Conservation (phyloP, 768 basidiomycete genomes). For the Amanita pseudoporphyria region DNA sequence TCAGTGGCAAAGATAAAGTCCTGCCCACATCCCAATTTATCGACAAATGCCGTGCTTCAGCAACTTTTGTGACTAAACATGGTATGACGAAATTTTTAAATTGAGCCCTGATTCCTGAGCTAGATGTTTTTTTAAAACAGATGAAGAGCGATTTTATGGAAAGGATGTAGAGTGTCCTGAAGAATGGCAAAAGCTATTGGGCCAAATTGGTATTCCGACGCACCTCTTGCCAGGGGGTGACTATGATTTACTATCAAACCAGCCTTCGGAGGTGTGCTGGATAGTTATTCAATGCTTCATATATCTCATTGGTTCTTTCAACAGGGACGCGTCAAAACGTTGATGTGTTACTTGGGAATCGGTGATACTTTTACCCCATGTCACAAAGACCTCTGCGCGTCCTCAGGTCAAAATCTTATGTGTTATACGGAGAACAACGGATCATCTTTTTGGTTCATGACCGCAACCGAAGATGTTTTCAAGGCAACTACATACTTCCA, state of each 20-base stretch:
- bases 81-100: slow-evolving; percentile 23
- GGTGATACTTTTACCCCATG: slow-evolving; percentile 79
- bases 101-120: not conserved
- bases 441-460: slow-evolving; percentile 86
- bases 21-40: slow-evolving; percentile 49
- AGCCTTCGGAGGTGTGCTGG: slow-evolving; percentile 39
- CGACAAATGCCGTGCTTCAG: slow-evolving; percentile 24
- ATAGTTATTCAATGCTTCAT: not conserved
- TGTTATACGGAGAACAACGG: slow-evolving; percentile 65
- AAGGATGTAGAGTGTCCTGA: slow-evolving; percentile 68
- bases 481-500: slow-evolving; percentile 52
- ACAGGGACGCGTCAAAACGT: slow-evolving; percentile 58
- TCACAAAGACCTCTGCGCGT: slow-evolving; percentile 80
- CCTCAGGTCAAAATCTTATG: slow-evolving; percentile 84
- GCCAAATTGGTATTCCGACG: slow-evolving; percentile 38
- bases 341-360: slow-evolving; percentile 81
- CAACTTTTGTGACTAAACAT: slow-evolving; percentile 25
- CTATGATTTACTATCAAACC: slow-evolving; percentile 41
- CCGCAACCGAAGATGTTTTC: slow-evolving; percentile 46
- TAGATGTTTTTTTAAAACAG: slow-evolving; percentile 24
- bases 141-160: slow-evolving; percentile 57
- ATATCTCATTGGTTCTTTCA: not conserved
- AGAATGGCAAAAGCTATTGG: slow-evolving; percentile 57
- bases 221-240: slow-evolving; percentile 40
- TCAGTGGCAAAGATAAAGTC: slow-evolving; percentile 41